Evolutionary conservation across 352 stramenopile species (phyloP).

Genomic region (Phytophthora parvispora): DNA sequence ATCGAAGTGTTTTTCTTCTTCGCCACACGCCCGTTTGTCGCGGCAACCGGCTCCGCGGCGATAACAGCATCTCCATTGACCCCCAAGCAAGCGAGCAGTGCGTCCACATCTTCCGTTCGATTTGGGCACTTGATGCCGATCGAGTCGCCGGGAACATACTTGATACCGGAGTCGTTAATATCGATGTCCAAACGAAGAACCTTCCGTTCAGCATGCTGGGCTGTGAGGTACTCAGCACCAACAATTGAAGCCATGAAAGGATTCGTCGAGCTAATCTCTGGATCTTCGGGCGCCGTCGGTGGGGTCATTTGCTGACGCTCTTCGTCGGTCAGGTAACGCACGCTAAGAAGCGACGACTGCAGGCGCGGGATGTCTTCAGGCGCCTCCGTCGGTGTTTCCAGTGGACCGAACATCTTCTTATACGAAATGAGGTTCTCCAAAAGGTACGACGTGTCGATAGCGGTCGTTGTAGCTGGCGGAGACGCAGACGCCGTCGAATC

Average conservation of each 20-base stretch:
- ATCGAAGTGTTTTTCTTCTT: constrained; percentile 44
- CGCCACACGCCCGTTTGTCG: constrained; percentile 29
- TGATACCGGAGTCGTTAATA: constrained; percentile 52
- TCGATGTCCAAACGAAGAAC: constrained; percentile 69
- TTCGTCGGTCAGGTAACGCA: constrained; percentile 46
- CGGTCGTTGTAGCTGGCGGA: background rate
- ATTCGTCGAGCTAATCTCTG: constrained; percentile 55
- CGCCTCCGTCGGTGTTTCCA: constrained; percentile 39
- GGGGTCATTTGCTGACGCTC: constrained; percentile 5
- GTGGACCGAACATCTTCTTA: constrained; percentile 66
- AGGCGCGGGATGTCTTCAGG: constrained; percentile 67
- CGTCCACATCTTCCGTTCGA: constrained; percentile 66
- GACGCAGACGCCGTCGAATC: background rate
- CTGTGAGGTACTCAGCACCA: constrained; percentile 64
- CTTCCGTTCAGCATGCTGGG: constrained; percentile 55
- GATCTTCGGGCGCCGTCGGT: constrained; percentile 8
- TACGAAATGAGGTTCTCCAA: constrained; percentile 62
- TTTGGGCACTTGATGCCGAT: constrained; percentile 91
- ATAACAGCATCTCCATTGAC: constrained; percentile 47
- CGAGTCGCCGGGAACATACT: constrained; percentile 86
- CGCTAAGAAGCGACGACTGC: constrained; percentile 57
- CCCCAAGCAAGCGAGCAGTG: constrained; percentile 64
- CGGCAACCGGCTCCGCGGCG: constrained; percentile 41
- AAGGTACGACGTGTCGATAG: constrained; percentile 32
- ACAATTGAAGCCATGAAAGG: constrained; percentile 60